These are phyloP conservation scores for Psidium friedrichsthalianum DNA, from an alignment of 345 rosid species.

Conservation along the genomic window DNA sequence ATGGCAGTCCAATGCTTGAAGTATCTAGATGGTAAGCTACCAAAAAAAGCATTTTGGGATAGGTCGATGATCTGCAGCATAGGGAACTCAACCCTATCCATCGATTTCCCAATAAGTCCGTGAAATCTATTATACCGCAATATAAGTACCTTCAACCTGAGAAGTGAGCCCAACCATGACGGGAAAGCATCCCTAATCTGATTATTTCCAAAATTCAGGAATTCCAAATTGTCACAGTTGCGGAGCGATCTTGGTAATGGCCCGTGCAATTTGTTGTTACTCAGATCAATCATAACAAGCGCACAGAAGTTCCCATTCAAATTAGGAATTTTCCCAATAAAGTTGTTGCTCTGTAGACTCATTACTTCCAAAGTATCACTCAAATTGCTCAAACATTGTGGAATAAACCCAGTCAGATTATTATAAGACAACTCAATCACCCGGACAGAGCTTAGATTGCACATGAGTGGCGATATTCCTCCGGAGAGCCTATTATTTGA, in stretches of 20 bases:
- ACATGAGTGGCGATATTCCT: background rate
- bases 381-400: conserved; percentile 13
- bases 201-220: background rate
- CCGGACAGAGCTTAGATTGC: background rate
- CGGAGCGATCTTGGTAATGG: conserved; percentile 4
- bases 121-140: background rate
- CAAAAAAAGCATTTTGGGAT: background rate
- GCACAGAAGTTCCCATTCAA: background rate
- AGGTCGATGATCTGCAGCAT: background rate
- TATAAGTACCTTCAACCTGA: background rate
- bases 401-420: conserved; percentile 9
- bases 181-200: background rate
- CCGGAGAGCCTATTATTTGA: conserved; percentile 7
- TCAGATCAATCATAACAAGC: background rate
- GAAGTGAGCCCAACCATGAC: conserved; percentile 1
- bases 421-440: conserved; percentile 7
- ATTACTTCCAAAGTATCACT: background rate
- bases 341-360: background rate
- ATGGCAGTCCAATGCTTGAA: background rate
- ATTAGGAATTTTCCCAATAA: background rate
- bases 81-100: background rate
- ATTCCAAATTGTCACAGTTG: background rate
- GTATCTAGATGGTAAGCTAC: background rate
- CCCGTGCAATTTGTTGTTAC: background rate
- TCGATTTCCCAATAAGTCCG: background rate